Evolutionary conservation across 176 grass and related monocot species (phyloP).

Genomic region (Thinopyrum elongatum): DNA sequence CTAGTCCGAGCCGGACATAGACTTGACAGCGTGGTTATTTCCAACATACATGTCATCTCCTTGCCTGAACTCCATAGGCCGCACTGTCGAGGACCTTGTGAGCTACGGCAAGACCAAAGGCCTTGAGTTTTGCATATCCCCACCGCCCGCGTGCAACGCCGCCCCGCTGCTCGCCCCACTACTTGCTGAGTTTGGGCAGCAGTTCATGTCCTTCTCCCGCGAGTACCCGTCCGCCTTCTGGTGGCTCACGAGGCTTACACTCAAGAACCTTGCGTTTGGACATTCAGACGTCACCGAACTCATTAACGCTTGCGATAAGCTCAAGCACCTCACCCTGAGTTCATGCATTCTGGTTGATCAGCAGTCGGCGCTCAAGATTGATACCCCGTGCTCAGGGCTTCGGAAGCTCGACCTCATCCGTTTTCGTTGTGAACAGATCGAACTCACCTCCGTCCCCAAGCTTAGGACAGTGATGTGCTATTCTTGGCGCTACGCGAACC

Average conservation of each 20-base stretch:
- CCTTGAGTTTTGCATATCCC: too few species aligned
- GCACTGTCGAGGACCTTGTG: neutral
- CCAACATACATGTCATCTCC: neutral
- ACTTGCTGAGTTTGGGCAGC: neutral
- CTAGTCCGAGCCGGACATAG: too few species aligned
- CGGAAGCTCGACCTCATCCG: neutral
- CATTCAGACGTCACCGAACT: neutral
- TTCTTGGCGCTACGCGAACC: neutral
- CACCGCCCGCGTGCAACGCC: too few species aligned
- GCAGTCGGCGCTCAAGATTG: neutral
- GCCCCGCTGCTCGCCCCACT: too few species aligned
- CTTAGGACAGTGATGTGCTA: neutral
- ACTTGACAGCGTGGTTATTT: too few species aligned
- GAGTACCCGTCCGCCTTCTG: neutral
- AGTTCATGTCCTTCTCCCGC: slow-evolving; percentile 12
- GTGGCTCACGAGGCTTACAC: neutral
- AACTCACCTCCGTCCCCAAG: neutral
- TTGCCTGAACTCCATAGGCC: neutral
- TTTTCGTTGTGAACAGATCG: neutral
- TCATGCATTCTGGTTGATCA: neutral
- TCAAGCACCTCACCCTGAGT: neutral
- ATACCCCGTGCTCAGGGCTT: neutral
- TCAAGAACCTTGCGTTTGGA: neutral
- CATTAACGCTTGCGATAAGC: neutral
- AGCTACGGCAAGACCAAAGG: neutral